Conservation (phyloP, 2,329 filamentous ascomycete genomes). For the Fonsecaea erecta region DNA sequence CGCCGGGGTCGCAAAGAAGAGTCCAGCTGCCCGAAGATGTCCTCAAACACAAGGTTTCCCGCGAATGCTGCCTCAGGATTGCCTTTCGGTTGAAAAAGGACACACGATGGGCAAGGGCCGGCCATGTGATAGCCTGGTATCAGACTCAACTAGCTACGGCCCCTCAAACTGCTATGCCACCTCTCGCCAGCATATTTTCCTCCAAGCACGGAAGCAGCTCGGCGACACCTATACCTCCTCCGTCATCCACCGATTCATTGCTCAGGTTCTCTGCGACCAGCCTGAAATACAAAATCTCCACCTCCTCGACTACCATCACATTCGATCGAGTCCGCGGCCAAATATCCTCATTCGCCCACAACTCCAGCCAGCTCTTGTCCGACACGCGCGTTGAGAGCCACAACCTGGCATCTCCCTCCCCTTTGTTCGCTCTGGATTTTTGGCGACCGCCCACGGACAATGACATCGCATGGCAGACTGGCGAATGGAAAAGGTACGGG, state of each 20-base stretch:
- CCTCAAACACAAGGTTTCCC: background rate
- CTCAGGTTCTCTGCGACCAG: constrained; percentile 48
- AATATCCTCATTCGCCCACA: constrained; percentile 18
- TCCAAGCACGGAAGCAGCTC: constrained; percentile 49
- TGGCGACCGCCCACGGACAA: constrained; percentile 45
- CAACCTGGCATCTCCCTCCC: constrained; percentile 2
- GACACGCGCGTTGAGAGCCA: constrained; percentile 5
- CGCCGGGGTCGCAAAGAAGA: constrained; percentile 40
- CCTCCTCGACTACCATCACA: constrained; percentile 11
- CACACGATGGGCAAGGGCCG: constrained; percentile 31
- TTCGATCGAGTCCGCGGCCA: constrained; percentile 25
- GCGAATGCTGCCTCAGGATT: constrained; percentile 30
- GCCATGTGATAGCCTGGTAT: constrained; percentile 31
- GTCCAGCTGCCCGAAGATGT: constrained; percentile 28
- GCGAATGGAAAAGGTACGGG: constrained; percentile 40
- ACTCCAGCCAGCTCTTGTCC: constrained; percentile 12
- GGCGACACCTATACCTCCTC: background rate
- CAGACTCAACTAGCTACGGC: constrained; percentile 18
- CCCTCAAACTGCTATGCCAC: background rate
- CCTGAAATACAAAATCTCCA: constrained; percentile 19
- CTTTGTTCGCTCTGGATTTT: constrained; percentile 36
- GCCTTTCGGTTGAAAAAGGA: constrained; percentile 23
- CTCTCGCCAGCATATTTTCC: background rate
- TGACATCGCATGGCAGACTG: constrained; percentile 39
- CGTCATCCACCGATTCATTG: background rate